Percentiles rank a stretch among this genome's conserved stretches.
These are phyloP conservation scores for Penicillium tannophilum DNA, from an alignment of 495 filamentous ascomycete genomes.

Conservation along the genomic window DNA sequence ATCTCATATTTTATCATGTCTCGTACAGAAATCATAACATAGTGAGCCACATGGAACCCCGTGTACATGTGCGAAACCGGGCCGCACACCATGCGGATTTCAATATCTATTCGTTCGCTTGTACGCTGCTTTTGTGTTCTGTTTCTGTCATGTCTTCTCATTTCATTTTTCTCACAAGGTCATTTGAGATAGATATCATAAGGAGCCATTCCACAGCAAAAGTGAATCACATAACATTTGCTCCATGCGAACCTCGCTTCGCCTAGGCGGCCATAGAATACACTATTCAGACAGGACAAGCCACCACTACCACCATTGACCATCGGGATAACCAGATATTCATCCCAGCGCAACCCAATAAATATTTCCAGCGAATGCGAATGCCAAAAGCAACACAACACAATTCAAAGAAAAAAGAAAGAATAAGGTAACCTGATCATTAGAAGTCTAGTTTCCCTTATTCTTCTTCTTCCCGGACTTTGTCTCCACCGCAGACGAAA, in stretches of 20 bases:
- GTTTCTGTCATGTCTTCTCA: not conserved
- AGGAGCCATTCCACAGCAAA: not conserved
- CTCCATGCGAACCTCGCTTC: not conserved
- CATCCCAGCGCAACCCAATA: not conserved
- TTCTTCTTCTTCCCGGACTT: conserved; percentile 19
- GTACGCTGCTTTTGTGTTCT: not conserved
- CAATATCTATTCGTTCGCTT: not conserved
- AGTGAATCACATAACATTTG: not conserved
- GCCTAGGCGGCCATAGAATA: not conserved
- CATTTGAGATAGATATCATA: conserved; percentile 1
- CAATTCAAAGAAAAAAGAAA: not conserved
- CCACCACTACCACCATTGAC: not conserved
- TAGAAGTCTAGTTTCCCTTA: conserved; percentile 24
- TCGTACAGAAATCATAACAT: conserved; percentile 21
- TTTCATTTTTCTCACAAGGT: not conserved
- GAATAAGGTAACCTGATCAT: not conserved
- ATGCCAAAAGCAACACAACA: not conserved
- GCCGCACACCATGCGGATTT: not conserved
- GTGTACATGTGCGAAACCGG: conserved; percentile 28
- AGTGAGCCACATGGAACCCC: conserved; percentile 10
- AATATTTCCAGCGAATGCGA: conserved; percentile 4
- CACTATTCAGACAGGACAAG: not conserved
- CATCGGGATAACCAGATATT: not conserved
- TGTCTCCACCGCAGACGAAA: conserved; percentile 12
- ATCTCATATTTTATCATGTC: conserved; percentile 23